phyloP scores from a whole-genome alignment of 1,284 basidiomycete genomes.

The Coniophora puteana region DNA sequence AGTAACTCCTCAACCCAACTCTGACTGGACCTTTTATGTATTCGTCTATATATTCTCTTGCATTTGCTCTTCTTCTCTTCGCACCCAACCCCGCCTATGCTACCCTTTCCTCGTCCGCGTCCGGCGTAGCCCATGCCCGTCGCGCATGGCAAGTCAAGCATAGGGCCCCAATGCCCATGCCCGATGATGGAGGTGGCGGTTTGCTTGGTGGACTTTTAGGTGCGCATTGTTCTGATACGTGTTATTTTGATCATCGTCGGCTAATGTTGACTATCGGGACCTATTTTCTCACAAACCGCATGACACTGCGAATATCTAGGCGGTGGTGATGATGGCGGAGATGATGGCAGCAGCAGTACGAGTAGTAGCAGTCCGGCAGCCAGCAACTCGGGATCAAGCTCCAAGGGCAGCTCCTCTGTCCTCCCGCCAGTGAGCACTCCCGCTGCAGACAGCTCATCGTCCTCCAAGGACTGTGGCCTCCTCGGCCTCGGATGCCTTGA shows the following conservation, averaged over 20 bases:
- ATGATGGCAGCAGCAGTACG: too few relatives aligned
- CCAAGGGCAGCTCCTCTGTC: constrained; percentile 13
- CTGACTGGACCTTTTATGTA: constrained; percentile 20
- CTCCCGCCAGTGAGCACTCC: too few relatives aligned
- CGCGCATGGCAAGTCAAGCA: constrained; percentile 32
- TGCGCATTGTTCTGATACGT: neutral
- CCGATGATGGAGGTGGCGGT: constrained; percentile 8
- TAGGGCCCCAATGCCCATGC: too few relatives aligned
- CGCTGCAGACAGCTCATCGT: neutral
- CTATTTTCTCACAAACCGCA: neutral
- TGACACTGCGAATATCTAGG: constrained; percentile 6
- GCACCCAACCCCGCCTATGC: constrained; percentile 27
- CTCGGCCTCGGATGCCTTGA: constrained; percentile 16
- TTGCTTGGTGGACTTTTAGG: constrained; percentile 13
- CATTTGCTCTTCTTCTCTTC: constrained; percentile 27
- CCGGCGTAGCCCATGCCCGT: constrained; percentile 41
- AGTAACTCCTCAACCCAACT: too few relatives aligned
- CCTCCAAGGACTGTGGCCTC: constrained; percentile 12
- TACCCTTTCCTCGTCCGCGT: constrained; percentile 30
- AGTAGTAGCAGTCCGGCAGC: too few relatives aligned
- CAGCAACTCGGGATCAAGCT: too few relatives aligned
- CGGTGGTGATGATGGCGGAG: neutral
- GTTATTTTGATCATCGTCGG: neutral
- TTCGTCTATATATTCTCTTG: constrained; percentile 15
- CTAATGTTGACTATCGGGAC: neutral